Conservation (phyloP, 2,329 filamentous ascomycete species). For the Zymoseptoria pseudotritici region DNA sequence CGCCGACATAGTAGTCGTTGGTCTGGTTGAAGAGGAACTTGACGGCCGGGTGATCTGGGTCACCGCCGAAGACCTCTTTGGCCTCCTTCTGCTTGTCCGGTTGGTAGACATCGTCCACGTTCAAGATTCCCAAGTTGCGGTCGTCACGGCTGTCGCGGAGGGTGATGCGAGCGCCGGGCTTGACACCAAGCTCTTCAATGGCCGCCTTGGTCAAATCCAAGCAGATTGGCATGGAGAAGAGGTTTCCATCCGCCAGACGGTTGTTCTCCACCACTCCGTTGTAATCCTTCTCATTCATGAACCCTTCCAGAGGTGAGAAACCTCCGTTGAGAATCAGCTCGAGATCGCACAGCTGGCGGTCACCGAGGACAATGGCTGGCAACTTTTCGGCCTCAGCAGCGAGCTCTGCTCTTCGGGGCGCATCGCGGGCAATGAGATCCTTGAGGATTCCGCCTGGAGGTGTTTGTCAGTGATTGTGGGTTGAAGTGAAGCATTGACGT, state of each 20-base stretch:
- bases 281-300: constrained; percentile 97
- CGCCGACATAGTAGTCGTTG: constrained; percentile 86
- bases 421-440: constrained; percentile 92
- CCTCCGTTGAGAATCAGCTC: constrained; percentile 96
- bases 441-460: constrained; percentile 77
- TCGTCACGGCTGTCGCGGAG: constrained; percentile 96
- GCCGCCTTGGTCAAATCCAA: constrained; percentile 72
- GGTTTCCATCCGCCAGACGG: constrained; percentile 77
- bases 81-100: constrained; percentile 92
- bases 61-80: constrained; percentile 86
- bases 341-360: constrained; percentile 95
- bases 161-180: constrained; percentile 73
- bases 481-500: neutral
- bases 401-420: constrained; percentile 72
- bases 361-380: constrained; percentile 74
- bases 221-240: constrained; percentile 96
- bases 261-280: constrained; percentile 83
- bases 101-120: constrained; percentile 88
- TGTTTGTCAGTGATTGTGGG: constrained; percentile 12
- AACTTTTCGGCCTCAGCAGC: constrained; percentile 76
- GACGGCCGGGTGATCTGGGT: constrained; percentile 81
- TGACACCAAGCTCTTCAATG: constrained; percentile 67
- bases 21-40: constrained; percentile 78
- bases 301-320: constrained; percentile 96
- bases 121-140: constrained; percentile 90